phyloP scores from a whole-genome alignment of 192 early-diverging fungal genomes.

The Linnemannia exigua region DNA sequence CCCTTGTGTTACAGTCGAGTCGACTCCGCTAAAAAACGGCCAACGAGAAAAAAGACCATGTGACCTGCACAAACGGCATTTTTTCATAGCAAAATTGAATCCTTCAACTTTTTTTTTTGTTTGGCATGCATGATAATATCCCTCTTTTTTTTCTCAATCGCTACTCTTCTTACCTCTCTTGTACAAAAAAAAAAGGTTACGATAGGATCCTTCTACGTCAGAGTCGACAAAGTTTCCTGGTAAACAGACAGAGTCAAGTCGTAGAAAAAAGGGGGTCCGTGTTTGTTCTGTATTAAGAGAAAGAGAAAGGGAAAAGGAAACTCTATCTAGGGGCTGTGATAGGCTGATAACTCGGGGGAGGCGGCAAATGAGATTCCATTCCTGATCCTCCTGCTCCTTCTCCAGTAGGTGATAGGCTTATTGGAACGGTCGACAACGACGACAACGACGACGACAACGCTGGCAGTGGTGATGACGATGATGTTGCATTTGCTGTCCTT shows the following conservation, averaged over 20 bases:
- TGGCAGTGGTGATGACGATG: neutral
- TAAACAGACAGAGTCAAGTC: neutral
- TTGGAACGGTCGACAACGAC: neutral
- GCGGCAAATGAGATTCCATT: neutral
- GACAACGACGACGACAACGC: neutral
- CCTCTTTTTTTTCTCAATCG: no score
- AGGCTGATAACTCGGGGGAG: neutral
- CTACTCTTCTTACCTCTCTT: no score
- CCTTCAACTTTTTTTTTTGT: neutral
- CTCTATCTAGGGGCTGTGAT: neutral
- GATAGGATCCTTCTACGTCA: neutral
- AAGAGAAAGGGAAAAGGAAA: neutral
- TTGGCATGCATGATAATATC: neutral
- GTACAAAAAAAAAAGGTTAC: no score
- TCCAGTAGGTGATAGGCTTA: neutral
- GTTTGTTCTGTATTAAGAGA: neutral
- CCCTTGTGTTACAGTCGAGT: neutral
- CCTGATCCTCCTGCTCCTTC: neutral
- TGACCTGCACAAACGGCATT: neutral
- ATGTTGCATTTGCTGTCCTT: no score
- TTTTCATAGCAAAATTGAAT: neutral
- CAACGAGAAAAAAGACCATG: neutral
- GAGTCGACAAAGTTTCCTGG: neutral
- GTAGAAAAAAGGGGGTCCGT: neutral
- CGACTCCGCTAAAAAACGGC: neutral